Conservation (phyloP, 73 alveolate genomes). For the Breviolum minutum region DNA sequence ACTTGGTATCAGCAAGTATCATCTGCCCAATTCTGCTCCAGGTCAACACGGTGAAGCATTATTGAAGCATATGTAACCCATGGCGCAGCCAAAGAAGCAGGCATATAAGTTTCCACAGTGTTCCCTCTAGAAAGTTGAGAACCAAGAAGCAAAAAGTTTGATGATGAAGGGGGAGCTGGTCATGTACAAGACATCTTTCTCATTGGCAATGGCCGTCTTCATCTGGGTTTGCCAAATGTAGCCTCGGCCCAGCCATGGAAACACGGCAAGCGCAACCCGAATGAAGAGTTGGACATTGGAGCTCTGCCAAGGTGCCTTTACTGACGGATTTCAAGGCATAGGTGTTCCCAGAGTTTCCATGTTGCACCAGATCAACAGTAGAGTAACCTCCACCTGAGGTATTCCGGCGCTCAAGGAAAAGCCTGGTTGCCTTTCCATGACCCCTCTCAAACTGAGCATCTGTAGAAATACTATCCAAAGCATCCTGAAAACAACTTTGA, state of each 20-base stretch:
- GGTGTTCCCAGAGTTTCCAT: conserved; percentile 64
- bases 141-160: conserved; percentile 52
- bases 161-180: conserved; percentile 88
- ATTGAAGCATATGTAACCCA: no score
- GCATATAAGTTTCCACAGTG: no score
- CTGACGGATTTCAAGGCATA: conserved; percentile 65
- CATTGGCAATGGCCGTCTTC: conserved; percentile 71
- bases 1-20: no score
- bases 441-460: no score
- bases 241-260: not conserved
- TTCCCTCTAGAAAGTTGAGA: not conserved
- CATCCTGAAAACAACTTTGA: not conserved
- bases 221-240: conserved; percentile 25
- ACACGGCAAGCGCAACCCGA: not conserved
- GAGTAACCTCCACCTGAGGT: conserved; percentile 64
- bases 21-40: no score
- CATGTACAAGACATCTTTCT: conserved; percentile 85
- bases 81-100: no score
- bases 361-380: conserved; percentile 73
- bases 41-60: no score
- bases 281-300: no score
- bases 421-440: no score
- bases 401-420: not conserved
- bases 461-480: not conserved
- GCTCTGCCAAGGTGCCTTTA: not conserved